Percentiles rank a stretch among this genome's conserved stretches.
Evolutionary conservation across 371 early-diverging fungal genomes (phyloP).

Genomic region (Sporodiniella umbellata): DNA sequence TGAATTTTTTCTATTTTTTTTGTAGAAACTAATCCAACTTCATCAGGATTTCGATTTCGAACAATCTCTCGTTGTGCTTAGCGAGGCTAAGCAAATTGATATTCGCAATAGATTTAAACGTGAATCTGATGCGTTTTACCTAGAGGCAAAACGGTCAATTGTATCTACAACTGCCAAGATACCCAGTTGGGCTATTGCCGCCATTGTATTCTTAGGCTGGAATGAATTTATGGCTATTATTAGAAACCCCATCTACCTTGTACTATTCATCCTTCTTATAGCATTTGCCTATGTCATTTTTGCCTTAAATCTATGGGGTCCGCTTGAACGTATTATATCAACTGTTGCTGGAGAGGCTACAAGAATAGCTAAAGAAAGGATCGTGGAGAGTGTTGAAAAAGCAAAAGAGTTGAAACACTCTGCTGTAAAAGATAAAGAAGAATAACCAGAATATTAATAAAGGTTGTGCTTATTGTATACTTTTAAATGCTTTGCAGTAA

Average conservation of each 20-base stretch:
- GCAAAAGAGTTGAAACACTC: not conserved
- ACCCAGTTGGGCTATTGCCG: conserved; percentile 83
- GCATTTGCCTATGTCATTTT: conserved; percentile 61
- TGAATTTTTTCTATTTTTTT: too few relatives aligned
- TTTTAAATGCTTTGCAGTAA: too few relatives aligned
- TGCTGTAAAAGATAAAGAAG: not conserved
- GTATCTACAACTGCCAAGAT: conserved; percentile 84
- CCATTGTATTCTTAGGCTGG: conserved; percentile 85
- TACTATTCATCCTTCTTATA: conserved; percentile 48
- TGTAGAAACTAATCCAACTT: too few relatives aligned
- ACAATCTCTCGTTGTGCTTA: conserved; percentile 59
- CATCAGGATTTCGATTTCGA: conserved; percentile 56
- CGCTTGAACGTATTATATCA: conserved; percentile 51
- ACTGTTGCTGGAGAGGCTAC: conserved; percentile 42
- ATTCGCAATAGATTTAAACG: conserved; percentile 80
- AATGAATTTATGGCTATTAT: conserved; percentile 88
- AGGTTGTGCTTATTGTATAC: too few relatives aligned
- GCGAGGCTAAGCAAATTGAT: conserved; percentile 69
- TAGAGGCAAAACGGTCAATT: conserved; percentile 94
- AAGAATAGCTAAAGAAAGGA: conserved; percentile 32
- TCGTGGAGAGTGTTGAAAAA: conserved; percentile 10
- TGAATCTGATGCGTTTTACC: conserved; percentile 86
- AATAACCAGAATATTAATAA: too few relatives aligned
- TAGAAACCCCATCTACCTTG: conserved; percentile 77
- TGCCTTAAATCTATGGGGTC: conserved; percentile 66